Percentiles rank a stretch among this genome's conserved stretches.
phyloP scores from a whole-genome alignment of 805 yeast genomes.

The Kodamaea kaohsiungensis region DNA sequence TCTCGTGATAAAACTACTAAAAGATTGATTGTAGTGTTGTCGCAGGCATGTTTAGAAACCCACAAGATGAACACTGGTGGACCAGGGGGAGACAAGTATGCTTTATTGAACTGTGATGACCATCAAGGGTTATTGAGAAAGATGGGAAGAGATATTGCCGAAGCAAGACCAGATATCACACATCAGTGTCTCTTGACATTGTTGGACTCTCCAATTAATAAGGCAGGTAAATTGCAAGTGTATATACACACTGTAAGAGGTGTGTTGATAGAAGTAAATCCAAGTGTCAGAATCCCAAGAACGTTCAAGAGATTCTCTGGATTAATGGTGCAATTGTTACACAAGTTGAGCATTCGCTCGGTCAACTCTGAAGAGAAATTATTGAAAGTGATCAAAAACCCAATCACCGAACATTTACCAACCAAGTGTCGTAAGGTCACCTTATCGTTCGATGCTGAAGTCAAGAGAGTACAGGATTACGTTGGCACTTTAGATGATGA shows the following conservation, averaged over 20 bases:
- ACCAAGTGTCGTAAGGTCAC: conserved; percentile 94
- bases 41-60: conserved; percentile 95
- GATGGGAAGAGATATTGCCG: conserved; percentile 96
- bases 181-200: conserved; percentile 95
- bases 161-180: conserved; percentile 98
- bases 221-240: conserved; percentile 95
- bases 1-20: conserved; percentile 86
- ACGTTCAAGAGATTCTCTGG: conserved; percentile 98
- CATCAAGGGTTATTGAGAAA: conserved; percentile 94
- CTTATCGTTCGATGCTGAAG: conserved; percentile 87
- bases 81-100: conserved; percentile 85
- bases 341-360: conserved; percentile 87
- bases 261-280: conserved; percentile 92
- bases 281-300: conserved; percentile 95
- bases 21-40: conserved; percentile 88
- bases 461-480: conserved; percentile 85
- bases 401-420: conserved; percentile 95
- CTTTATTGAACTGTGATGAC: conserved; percentile 93
- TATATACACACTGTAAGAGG: conserved; percentile 95
- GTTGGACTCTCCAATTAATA: conserved; percentile 95
- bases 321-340: conserved; percentile 94
- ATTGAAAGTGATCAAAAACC: conserved; percentile 92
- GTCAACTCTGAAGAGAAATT: conserved; percentile 95
- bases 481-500: conserved; percentile 76
- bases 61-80: conserved; percentile 81